Evolutionary conservation across 148 eudicot genomes (phyloP), one percentile per base, ranked within the genome.

Genomic region (Dianthus caryophyllus): DNA sequence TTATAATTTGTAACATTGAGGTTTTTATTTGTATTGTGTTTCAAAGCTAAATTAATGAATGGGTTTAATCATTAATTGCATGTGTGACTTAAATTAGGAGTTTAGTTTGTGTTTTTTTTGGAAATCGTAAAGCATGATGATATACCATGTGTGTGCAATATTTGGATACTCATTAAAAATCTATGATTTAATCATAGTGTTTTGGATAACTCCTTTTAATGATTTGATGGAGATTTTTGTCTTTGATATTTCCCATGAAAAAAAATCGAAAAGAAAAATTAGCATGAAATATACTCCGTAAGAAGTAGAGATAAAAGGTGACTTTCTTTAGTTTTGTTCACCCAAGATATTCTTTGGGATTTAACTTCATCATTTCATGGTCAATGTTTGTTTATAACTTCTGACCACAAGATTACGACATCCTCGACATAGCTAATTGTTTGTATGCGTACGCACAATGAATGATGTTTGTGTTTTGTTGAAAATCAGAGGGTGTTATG

Each of bases 401-500:
- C n/a, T n/a, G n/a, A n/a, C n/a, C n/a, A n/a, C n/a, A n/a, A n/a
- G n/a, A n/a, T n/a, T n/a, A n/a, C n/a, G n/a, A n/a, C n/a, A n/a
- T n/a, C n/a, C n/a, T n/a, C n/a, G n/a, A n/a, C n/a, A n/a, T n/a
- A n/a, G n/a, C n/a, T n/a, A n/a, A n/a, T n/a, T n/a, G n/a, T 3
- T 33, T 33, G 38, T 33, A 7, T 7, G 38, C 38, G 7, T 33
- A 33, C 38, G 38, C 8, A 33, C 38, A 33, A 33, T 33, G 8
- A 3, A 4, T 71, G 13, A 38, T 60, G 18, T 39, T 0, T 11
- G 20, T 36, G 1, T 13, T 21, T 60, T 38, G 17, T 6, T 43
- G 0, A 44, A 66, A 44, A 66, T 63, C 83, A 92, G 96, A 92
- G 75, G 98, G 96, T 72, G 96, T 71, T 30, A 54, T 85, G 61